Evolutionary conservation across 768 basidiomycete species (phyloP).

Genomic region (Russula ochroleuca): DNA sequence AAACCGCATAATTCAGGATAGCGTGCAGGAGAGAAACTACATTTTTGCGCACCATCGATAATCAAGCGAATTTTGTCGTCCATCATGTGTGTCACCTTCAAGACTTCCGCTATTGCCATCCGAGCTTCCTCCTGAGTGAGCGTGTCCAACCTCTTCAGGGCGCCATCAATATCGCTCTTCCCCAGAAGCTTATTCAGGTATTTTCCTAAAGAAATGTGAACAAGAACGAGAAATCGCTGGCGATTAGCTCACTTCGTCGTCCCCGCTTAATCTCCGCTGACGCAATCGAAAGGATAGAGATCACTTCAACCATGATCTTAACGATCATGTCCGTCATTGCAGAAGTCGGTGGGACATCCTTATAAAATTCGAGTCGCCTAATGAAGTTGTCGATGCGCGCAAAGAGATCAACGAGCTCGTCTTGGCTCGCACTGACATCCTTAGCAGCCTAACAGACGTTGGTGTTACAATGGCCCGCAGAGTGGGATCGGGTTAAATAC

Average conservation of each 20-base stretch:
- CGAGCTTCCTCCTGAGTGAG: conserved; percentile 7
- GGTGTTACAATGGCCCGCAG: not conserved
- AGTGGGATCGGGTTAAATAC: not conserved
- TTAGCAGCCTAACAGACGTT: not conserved
- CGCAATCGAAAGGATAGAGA: conserved; percentile 4
- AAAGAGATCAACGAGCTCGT: conserved; percentile 2
- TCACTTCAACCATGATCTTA: conserved; percentile 4
- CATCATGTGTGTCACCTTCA: not conserved
- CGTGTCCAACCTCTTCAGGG: not conserved
- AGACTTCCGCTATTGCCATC: not conserved
- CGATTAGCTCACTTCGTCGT: not conserved
- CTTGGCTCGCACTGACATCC: conserved; percentile 1
- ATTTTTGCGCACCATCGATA: not conserved
- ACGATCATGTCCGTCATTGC: conserved; percentile 1
- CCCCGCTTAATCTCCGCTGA: not conserved
- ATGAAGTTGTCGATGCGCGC: not conserved
- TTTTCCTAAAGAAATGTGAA: not conserved
- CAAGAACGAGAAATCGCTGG: too few species aligned
- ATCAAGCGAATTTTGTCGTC: not conserved
- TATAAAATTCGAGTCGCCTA: not conserved
- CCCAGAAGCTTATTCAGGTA: not conserved
- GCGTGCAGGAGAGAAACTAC: not conserved
- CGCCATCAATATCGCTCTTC: conserved; percentile 2
- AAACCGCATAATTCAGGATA: not conserved
- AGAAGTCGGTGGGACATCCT: not conserved